A percentile compares a stretch with the other conserved stretches of the same genome.
phyloP scores from a whole-genome alignment of 78 protist species.

The Mantamonas sphyraenae region DNA sequence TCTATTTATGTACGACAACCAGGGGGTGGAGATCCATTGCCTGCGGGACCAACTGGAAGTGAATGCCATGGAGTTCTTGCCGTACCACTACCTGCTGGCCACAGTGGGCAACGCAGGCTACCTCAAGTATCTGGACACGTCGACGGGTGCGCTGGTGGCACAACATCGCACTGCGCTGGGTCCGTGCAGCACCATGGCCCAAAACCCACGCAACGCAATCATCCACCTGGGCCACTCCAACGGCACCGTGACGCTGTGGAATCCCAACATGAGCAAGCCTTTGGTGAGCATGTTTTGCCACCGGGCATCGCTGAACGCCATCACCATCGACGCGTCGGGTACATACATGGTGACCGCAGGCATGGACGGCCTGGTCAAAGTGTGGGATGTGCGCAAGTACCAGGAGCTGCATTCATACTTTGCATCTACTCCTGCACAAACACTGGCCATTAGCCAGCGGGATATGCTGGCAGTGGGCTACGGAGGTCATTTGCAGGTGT shows the following conservation, averaged over 20 bases:
- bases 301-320: constrained; percentile 30
- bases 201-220: constrained; percentile 80
- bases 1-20: constrained; percentile 74
- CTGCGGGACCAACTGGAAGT: constrained; percentile 56
- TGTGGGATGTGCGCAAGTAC: constrained; percentile 91
- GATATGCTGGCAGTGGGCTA: constrained; percentile 78
- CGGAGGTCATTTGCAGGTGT: constrained; percentile 43
- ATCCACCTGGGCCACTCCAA: constrained; percentile 66
- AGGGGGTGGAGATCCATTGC: constrained; percentile 89
- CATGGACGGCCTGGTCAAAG: constrained; percentile 61
- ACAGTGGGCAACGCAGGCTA: constrained; percentile 30
- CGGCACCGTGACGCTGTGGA: constrained; percentile 81
- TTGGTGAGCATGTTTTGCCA: constrained; percentile 73
- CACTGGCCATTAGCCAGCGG: constrained; percentile 51
- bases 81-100: constrained; percentile 85
- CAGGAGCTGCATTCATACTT: constrained; percentile 59
- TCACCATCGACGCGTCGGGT: constrained; percentile 60
- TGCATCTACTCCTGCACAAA: constrained; percentile 34
- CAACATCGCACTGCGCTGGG: constrained; percentile 37
- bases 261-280: constrained; percentile 70
- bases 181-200: constrained; percentile 26
- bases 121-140: constrained; percentile 52
- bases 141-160: constrained; percentile 50
- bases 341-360: constrained; percentile 63
- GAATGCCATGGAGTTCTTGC: constrained; percentile 62